Evolutionary conservation across 768 basidiomycete genomes (phyloP), one percentile per base, ranked within the genome.

Genomic region (Russula brevipes): DNA sequence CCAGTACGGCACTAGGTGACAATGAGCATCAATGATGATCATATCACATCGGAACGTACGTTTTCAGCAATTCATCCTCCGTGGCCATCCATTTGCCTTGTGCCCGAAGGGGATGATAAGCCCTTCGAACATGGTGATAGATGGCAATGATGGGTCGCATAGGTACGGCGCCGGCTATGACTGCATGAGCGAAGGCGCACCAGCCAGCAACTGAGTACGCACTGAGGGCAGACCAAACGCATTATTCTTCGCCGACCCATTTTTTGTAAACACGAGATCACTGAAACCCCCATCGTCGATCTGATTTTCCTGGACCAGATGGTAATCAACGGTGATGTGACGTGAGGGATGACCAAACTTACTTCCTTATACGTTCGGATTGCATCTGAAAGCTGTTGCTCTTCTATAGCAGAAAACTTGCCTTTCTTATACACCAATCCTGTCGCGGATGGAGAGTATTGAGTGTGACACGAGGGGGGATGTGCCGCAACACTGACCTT

Each of bases 361-460:
- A 88, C 89, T 19, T 73, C 68, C 58, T 81, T 80, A 70, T 85
- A 91, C 9, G 75, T 73, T 60, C 87, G 84, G 41, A 93, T 84
- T 7, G 89, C 90, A 14, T 73, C 72, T 65, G 75, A 79, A 1
- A 92, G 73, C 65, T 86, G 85, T 31, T 84, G 79, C 61, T 85
- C 87, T 70, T 94, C 91, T 46, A 85, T 84, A 0, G 86, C 82
- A 31, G 89, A 91, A 69, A 94, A 94, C 70, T 90, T 92, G 14
- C 91, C 91, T 73, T 91, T 91, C 75, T 87, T 91, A 73, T 90
- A 92, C 2, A 89, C 81, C n/a, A 93, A 81, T 38, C 89, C 90
- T 92, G 61, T 30, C 63, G 50, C 31, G 50, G 59, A 65, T 63
- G 14, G 52, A 38, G 8, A 59, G 36, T 42, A 56, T 33, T 24